Percentiles rank a stretch among this genome's conserved stretches.
Evolutionary conservation across 1,284 basidiomycete genomes (phyloP).

Genomic region (Trichosporon sp.): DNA sequence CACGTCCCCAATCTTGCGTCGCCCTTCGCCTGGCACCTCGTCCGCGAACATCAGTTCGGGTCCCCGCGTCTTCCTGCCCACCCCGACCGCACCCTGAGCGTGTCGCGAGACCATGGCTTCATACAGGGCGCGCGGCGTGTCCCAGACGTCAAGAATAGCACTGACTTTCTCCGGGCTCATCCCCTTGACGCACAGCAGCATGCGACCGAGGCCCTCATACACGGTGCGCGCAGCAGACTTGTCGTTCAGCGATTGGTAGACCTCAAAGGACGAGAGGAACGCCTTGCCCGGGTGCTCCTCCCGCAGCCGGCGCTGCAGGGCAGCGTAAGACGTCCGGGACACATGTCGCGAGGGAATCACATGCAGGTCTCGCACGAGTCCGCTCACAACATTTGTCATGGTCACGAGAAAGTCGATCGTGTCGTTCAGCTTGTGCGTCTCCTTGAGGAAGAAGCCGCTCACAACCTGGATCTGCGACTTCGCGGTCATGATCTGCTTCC

Average conservation of each 20-base stretch:
- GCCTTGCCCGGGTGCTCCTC: slow-evolving; percentile 29
- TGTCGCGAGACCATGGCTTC: slow-evolving; percentile 39
- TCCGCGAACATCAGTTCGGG: slow-evolving; percentile 45
- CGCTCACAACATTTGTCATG: slow-evolving; percentile 52
- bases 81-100: slow-evolving; percentile 12
- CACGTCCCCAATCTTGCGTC: slow-evolving; percentile 51
- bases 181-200: slow-evolving; percentile 55
- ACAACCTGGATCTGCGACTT: slow-evolving; percentile 56
- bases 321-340: slow-evolving; percentile 34
- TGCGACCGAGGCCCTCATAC: slow-evolving; percentile 53
- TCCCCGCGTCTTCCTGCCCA: slow-evolving; percentile 17
- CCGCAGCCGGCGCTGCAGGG: slow-evolving; percentile 46
- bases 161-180: slow-evolving; percentile 55
- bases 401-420: slow-evolving; percentile 54
- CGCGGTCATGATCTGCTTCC: slow-evolving; percentile 47
- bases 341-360: slow-evolving; percentile 51
- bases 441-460: slow-evolving; percentile 57
- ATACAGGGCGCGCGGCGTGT: slow-evolving; percentile 51
- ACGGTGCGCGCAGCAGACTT: slow-evolving; percentile 52
- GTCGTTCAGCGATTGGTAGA: slow-evolving; percentile 54
- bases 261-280: slow-evolving; percentile 52
- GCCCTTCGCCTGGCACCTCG: slow-evolving; percentile 40
- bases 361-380: slow-evolving; percentile 42
- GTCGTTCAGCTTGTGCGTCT: slow-evolving; percentile 52
- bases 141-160: slow-evolving; percentile 52